Evolutionary conservation across 2,329 filamentous ascomycete species (phyloP), one percentile per base, ranked within the genome.

Genomic region (Gnomoniopsis smithogilvyi): DNA sequence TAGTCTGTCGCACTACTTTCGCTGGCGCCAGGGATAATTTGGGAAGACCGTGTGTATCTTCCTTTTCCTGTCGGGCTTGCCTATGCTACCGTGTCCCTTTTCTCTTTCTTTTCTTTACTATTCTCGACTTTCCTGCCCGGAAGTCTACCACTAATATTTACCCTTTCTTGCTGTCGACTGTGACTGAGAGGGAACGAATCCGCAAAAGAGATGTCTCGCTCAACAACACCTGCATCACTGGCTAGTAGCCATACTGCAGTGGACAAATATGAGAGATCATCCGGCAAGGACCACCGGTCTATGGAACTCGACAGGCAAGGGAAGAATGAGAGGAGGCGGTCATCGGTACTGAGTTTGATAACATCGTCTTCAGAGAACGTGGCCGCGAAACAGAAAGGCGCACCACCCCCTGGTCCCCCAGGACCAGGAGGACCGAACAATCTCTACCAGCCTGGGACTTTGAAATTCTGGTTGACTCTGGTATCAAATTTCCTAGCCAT

Each of bases 391-490:
- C 8, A 45, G 41, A 45, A 45, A n/a, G n/a, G 7, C 15, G 19
- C n/a, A n/a, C 6, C 6, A n/a, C 38, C 38, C 8, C 41, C 41
- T 17, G 41, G 8, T 24, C 22, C 26, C 6, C 51, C 59, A 6
- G 56, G 53, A 3, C 59, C 51, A 15, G 41, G 30, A 3, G 53
- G 48, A 6, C 55, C 59, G 3, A 43, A 76, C 41, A 68, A 74
- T 33, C 77, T 81, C 57, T 84, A 78, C 70, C 70, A 80, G 60
- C 82, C 81, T 14, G 79, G 76, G 67, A 82, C 76, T 10, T 55
- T 80, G 61, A 78, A 77, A 64, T 84, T 85, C 66, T 84, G 82
- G 82, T 73, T 82, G 62, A 76, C 82, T 49, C 73, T 85, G 10
- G 41, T 79, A 33, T 83, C 79, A 61, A 78, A 82, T 61, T 80